These are phyloP conservation scores for Penicillium coprophilum DNA, from an alignment of 495 filamentous ascomycete genomes.

Conservation along the genomic window DNA sequence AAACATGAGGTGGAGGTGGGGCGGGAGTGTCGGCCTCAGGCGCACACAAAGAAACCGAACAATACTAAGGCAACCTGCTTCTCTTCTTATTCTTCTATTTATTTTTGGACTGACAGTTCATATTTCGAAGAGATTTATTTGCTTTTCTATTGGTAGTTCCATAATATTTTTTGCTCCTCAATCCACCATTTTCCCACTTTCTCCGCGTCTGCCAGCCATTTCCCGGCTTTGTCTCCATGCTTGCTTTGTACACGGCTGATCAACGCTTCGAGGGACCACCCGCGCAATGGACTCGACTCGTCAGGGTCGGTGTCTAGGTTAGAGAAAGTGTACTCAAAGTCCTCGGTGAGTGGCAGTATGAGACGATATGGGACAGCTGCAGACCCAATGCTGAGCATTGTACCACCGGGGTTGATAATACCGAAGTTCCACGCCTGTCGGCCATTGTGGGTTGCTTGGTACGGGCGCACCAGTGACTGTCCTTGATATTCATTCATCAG, in stretches of 20 bases:
- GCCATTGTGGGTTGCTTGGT: constrained; percentile 32
- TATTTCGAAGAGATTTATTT: neutral
- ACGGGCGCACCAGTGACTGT: constrained; percentile 46
- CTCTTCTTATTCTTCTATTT: constrained; percentile 11
- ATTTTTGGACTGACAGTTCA: neutral
- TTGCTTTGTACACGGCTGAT: constrained; percentile 22
- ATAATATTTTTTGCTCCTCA: constrained; percentile 30
- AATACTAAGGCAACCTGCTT: constrained; percentile 15
- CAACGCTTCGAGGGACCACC: constrained; percentile 34
- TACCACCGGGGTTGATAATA: constrained; percentile 48
- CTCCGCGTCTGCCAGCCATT: constrained; percentile 41
- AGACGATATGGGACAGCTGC: constrained; percentile 41
- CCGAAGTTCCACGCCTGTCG: constrained; percentile 45
- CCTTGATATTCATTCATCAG: constrained; percentile 47
- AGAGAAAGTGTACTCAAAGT: constrained; percentile 41
- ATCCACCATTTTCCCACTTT: constrained; percentile 43
- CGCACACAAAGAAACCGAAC: constrained; percentile 17
- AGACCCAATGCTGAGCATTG: constrained; percentile 42
- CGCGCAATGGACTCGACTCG: constrained; percentile 32
- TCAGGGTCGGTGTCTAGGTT: constrained; percentile 36
- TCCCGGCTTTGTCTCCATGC: constrained; percentile 37
- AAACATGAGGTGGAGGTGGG: constrained; percentile 24
- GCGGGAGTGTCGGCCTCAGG: constrained; percentile 22
- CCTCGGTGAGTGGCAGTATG: constrained; percentile 39
- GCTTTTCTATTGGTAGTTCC: constrained; percentile 24